A percentile compares a stretch with the other conserved stretches of the same genome.
Conservation (phyloP, 768 basidiomycete species). For the Pholiota microspora region DNA sequence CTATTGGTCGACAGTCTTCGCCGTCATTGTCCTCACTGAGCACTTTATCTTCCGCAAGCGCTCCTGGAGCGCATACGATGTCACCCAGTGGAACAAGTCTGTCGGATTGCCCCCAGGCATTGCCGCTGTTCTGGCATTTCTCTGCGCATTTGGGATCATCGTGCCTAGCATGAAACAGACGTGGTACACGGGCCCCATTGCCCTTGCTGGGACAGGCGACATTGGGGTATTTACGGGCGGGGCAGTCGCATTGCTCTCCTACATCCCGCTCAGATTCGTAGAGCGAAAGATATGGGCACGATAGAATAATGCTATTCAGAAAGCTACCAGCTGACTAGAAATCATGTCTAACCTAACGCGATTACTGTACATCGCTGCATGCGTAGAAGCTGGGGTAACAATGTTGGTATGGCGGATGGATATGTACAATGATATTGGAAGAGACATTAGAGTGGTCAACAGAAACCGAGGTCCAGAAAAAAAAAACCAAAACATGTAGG, state of each 20-base stretch:
- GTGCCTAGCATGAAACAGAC: slow-evolving; percentile 70
- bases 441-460: no score
- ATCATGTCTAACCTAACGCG: no score
- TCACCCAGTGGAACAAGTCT: slow-evolving; percentile 54
- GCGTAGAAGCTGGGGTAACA: no score
- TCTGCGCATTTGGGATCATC: slow-evolving; percentile 51
- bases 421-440: no score
- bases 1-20: slow-evolving; percentile 60
- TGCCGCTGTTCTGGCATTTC: slow-evolving; percentile 54
- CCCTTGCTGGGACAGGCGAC: slow-evolving; percentile 56
- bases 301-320: no score
- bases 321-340: no score
- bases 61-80: slow-evolving; percentile 43
- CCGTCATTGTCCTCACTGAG: slow-evolving; percentile 59
- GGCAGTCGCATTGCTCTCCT: slow-evolving; percentile 41
- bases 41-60: slow-evolving; percentile 60
- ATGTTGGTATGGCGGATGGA: no score
- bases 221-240: slow-evolving; percentile 70
- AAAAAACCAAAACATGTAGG: no score
- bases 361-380: no score
- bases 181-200: slow-evolving; percentile 73
- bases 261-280: slow-evolving; percentile 42
- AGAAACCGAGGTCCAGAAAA: no score
- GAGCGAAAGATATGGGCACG: slow-evolving; percentile 28
- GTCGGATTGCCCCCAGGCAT: slow-evolving; percentile 56